Evolutionary conservation across 495 filamentous ascomycete genomes (phyloP).

Genomic region (Penicillium chermesinum): DNA sequence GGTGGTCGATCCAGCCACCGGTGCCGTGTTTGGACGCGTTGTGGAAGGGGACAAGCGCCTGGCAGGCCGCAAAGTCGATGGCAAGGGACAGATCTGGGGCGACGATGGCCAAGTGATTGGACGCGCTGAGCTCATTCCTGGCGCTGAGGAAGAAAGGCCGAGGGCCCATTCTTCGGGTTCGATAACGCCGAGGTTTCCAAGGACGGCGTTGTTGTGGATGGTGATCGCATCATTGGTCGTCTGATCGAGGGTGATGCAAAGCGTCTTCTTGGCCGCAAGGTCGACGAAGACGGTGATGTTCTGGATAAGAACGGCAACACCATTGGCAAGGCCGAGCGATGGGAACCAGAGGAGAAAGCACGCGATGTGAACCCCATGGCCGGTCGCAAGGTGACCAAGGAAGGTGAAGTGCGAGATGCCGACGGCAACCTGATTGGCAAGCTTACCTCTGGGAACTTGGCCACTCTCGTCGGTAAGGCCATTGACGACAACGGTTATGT

Average conservation of each 20-base stretch:
- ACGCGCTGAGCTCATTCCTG: constrained; percentile 70
- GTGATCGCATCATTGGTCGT: constrained; percentile 66
- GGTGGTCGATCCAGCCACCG: constrained; percentile 63
- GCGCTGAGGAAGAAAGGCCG: constrained; percentile 63
- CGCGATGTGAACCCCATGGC: constrained; percentile 63
- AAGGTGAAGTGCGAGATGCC: constrained; percentile 76
- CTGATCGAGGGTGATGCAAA: constrained; percentile 68
- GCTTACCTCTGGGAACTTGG: constrained; percentile 68
- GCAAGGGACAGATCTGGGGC: constrained; percentile 73
- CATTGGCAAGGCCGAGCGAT: constrained; percentile 76
- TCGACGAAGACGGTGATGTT: constrained; percentile 82
- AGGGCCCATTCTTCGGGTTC: constrained; percentile 76
- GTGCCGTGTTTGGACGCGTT: constrained; percentile 71
- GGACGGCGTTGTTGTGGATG: constrained; percentile 65
- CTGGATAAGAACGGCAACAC: constrained; percentile 77
- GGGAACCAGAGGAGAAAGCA: constrained; percentile 72
- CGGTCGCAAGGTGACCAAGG: constrained; percentile 71
- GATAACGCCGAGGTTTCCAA: constrained; percentile 67
- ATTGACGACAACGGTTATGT: constrained; percentile 87
- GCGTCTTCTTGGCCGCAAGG: constrained; percentile 64
- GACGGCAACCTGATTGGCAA: constrained; percentile 78
- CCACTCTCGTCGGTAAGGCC: constrained; percentile 65
- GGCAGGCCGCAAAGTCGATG: constrained; percentile 76
- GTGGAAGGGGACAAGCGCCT: constrained; percentile 69
- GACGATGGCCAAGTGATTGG: constrained; percentile 77